Conservation (phyloP, 352 stramenopile species). For the Blastocystis sp. region DNA sequence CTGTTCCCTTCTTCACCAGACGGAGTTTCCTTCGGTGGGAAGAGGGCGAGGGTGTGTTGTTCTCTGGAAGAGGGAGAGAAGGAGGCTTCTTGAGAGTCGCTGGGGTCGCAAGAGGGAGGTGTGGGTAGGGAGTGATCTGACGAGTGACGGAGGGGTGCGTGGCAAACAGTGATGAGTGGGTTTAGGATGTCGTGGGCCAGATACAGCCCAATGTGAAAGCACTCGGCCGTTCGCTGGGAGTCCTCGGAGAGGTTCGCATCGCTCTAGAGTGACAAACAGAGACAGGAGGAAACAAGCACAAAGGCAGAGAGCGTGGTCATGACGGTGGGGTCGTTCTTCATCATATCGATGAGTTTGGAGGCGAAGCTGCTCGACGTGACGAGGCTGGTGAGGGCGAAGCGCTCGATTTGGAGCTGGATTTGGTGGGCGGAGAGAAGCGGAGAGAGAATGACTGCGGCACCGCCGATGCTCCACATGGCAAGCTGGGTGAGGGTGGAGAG, state of each 20-base stretch:
- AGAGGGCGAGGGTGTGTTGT: neutral
- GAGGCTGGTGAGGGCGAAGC: conserved; percentile 14
- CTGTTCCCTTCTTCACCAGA: neutral
- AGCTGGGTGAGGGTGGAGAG: conserved; percentile 15
- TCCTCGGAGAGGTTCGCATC: conserved; percentile 3
- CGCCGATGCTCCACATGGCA: conserved; percentile 45
- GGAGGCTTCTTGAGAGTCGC: neutral
- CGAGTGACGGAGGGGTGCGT: neutral
- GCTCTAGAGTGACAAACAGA: neutral
- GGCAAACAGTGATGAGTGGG: neutral
- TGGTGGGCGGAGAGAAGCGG: conserved; percentile 18
- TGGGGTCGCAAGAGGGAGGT: neutral
- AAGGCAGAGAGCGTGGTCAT: conserved; percentile 33
- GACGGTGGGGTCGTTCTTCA: conserved; percentile 30
- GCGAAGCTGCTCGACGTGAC: conserved; percentile 22
- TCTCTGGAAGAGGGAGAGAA: neutral
- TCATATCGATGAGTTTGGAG: neutral
- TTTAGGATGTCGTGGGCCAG: conserved; percentile 28
- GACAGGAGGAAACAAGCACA: neutral
- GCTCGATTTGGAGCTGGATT: conserved; percentile 29
- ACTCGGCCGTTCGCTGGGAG: conserved; percentile 7
- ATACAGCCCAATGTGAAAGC: conserved; percentile 30
- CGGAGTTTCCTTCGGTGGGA: conserved; percentile 14
- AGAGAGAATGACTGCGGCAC: conserved; percentile 8
- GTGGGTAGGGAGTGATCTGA: neutral